Conservation (phyloP, 768 basidiomycete genomes). For the Leccinum incarnatum region DNA sequence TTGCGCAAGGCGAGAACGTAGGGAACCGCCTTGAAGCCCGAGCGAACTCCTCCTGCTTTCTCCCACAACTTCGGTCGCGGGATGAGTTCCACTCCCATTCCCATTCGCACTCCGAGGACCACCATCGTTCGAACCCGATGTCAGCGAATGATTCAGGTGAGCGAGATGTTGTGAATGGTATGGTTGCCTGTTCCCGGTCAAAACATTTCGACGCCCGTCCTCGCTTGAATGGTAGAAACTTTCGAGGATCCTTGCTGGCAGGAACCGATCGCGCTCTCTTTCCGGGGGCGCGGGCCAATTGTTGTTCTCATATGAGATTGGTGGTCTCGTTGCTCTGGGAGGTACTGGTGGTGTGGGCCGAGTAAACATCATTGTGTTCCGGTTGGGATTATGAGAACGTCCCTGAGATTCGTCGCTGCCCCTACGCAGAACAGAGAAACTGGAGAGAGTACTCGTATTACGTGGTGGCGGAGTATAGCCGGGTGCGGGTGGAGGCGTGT, state of each 20-base stretch:
- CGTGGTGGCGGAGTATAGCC: slow-evolving; percentile 21
- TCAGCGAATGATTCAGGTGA: slow-evolving; percentile 2
- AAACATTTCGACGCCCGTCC: slow-evolving; percentile 21
- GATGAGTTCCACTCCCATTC: slow-evolving; percentile 9
- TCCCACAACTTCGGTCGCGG: slow-evolving; percentile 5
- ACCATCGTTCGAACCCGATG: background rate
- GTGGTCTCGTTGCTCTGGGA: slow-evolving; percentile 9
- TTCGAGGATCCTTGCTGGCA: slow-evolving; percentile 22
- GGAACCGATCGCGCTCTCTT: slow-evolving; percentile 26
- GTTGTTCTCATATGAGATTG: slow-evolving; percentile 15
- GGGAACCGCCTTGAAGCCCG: slow-evolving; percentile 23
- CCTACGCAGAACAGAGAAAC: slow-evolving; percentile 17
- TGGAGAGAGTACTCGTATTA: slow-evolving; percentile 15
- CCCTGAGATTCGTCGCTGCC: slow-evolving; percentile 8
- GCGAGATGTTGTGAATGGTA: slow-evolving; percentile 7
- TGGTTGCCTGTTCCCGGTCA: slow-evolving; percentile 5
- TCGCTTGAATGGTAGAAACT: slow-evolving; percentile 23
- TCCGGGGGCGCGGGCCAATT: slow-evolving; percentile 10
- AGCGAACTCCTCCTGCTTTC: slow-evolving; percentile 22
- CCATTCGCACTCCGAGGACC: slow-evolving; percentile 5
- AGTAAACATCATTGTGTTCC: slow-evolving; percentile 10
- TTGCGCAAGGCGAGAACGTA: slow-evolving; percentile 19
- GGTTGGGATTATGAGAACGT: slow-evolving; percentile 11
- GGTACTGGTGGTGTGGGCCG: slow-evolving; percentile 8
- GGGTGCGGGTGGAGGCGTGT: slow-evolving; percentile 20